Base-by-base conservation (phyloP, 1,139 yeast genomes). In the Debaryomycetaceae sp. region DNA sequence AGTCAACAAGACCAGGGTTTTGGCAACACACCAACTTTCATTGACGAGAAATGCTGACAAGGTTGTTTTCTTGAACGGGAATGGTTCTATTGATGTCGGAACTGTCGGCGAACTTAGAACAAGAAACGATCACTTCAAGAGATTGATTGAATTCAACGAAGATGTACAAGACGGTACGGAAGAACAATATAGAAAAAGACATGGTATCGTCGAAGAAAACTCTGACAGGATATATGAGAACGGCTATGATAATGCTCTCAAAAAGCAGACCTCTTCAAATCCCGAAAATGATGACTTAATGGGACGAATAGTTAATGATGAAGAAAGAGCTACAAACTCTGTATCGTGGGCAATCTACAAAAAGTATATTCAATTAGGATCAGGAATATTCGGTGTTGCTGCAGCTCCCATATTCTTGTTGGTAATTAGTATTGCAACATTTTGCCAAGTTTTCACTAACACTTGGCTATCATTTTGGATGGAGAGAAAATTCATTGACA, bases 401-500 rank as follows among this genome's bases (percentile, higher is more conserved):
- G 72, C 67, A 38, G 54, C 54, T 38, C 70, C 71, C 5, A 37
- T 67, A 2, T 67, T 70, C 40, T 14, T 77, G 0, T 22, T 76
- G 1, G 50, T 70, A 11, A 65, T 77, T 27, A 66, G 76, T 1
- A 53, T 83, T 6, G 66, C 69, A 6, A 65, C 72, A 0, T 69
- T 68, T 43, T 65, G 60, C 46, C 67, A 60, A 45, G 54, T 69
- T 9, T 69, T 69, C 54, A 67, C 74, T 29, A 69, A 68, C 46
- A 67, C 72, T 24, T 69, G 75, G 75, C 63, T 69, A 48, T 66
- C 73, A 1, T 69, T 58, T 42, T 69, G 75, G 75, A 52, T 59
- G 22, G 68, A 62, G 43, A 52, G 54, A 40, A 65, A 61, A 47
- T 68, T 66, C 48, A 36, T 47, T 3, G 52, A 49, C n/a, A 57